Percentiles rank a stretch among this genome's conserved stretches.
Evolutionary conservation across 2,329 filamentous ascomycete genomes (phyloP).

Genomic region (Fusarium chaquense): DNA sequence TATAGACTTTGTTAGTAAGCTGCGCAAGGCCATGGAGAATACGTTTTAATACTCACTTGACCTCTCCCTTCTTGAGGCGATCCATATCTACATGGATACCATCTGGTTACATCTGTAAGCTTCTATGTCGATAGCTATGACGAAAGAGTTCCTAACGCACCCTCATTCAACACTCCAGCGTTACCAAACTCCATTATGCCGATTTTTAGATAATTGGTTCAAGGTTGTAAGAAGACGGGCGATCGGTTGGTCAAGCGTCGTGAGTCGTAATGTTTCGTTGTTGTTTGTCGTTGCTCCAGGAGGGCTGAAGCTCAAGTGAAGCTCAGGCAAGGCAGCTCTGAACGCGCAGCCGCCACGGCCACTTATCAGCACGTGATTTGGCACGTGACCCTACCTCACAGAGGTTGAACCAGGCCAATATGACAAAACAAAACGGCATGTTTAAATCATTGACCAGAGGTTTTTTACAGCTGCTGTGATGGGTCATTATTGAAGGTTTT

Average conservation of each 20-base stretch:
- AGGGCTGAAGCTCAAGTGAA: slow-evolving; percentile 55
- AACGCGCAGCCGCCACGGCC: slow-evolving; percentile 56
- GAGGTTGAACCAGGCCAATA: no score
- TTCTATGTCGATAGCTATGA: slow-evolving; percentile 39
- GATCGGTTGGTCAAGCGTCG: slow-evolving; percentile 21
- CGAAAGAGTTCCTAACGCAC: slow-evolving; percentile 55
- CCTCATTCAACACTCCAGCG: slow-evolving; percentile 73
- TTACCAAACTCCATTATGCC: slow-evolving; percentile 71
- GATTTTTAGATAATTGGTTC: neutral
- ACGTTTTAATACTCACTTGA: slow-evolving; percentile 78
- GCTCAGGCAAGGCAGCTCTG: slow-evolving; percentile 60
- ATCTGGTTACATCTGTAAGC: slow-evolving; percentile 69
- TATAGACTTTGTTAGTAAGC: slow-evolving; percentile 58
- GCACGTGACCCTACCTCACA: slow-evolving; percentile 35
- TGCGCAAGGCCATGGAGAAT: neutral
- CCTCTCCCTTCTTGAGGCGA: slow-evolving; percentile 96
- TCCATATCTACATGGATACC: slow-evolving; percentile 99
- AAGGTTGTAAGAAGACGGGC: neutral
- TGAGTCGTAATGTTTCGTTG: slow-evolving; percentile 44
- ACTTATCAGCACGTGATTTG: slow-evolving; percentile 19
- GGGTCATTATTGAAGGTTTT: neutral
- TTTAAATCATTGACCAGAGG: neutral
- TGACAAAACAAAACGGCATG: no score
- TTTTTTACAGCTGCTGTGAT: neutral
- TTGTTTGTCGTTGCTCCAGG: slow-evolving; percentile 44